Base-by-base conservation (phyloP, 352 stramenopile species). In the Peronosclerospora sorghi region DNA sequence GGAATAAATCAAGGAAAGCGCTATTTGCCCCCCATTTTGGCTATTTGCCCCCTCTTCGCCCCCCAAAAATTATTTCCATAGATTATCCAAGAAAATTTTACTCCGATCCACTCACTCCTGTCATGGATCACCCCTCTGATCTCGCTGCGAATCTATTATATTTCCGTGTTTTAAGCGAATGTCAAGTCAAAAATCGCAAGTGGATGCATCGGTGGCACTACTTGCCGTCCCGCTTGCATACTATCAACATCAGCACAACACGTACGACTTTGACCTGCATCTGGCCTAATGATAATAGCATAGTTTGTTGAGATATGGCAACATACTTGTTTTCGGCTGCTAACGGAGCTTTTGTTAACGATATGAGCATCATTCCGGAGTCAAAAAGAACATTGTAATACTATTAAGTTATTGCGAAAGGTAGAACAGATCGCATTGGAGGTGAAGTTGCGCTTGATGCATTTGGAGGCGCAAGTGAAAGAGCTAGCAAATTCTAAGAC, bases 391-490 rank as follows among this genome's bases (percentile, higher is more conserved):
- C 69, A 65, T 10, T 47, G 56, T 9, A 41, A 86, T 14, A 59
- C 73, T 0, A 59, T 85, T 18, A 78, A 83, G 39, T 59, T 90
- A 19, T 54, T 92, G 51, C 56, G 45, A 8, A 81, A 83, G 42
- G 74, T 92, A 26, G 74, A 92, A 26, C 52, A 75, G 2, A 78
- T 92, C 51, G 69, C 78, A 1, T 60, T 53, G 9, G 71, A 86
- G 27, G 72, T 92, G 18, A 51, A 56, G 1, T 62, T 81, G 28
- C 76, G 78, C 2, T 45, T 92, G 21, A 69, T 66, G 62, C 60
- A 84, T 21, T 6, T 86, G 30, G 67, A 84, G 41, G 80, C 62
- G 12, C 65, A 88, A 50, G 59, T 61, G 13, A 65, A 88, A 23
- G 70, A 86, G 32, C 44, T 77, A 15, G 19, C 82, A 2, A 65